Evolutionary conservation across 768 basidiomycete genomes (phyloP).

Genomic region (Hygrophoropsis aurantiaca): DNA sequence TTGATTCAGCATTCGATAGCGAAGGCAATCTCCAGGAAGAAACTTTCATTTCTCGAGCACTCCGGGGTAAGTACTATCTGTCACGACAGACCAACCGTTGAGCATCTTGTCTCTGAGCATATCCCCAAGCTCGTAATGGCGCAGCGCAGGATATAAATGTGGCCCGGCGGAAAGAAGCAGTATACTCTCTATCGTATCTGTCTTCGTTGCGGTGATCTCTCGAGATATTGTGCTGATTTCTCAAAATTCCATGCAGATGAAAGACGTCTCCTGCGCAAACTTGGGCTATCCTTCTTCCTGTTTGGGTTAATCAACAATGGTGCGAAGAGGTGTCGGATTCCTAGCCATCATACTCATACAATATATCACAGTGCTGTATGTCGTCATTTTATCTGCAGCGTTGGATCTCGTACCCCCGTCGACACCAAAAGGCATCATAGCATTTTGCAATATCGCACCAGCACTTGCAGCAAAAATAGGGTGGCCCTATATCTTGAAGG

Average conservation of each 20-base stretch:
- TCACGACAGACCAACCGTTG: no score
- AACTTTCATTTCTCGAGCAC: no score
- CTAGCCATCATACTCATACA: no score
- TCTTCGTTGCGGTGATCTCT: constrained; percentile 1
- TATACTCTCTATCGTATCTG: constrained; percentile 21
- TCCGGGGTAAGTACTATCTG: no score
- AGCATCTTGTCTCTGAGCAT: no score
- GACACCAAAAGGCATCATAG: constrained; percentile 92
- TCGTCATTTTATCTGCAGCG: constrained; percentile 95
- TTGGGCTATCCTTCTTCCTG: constrained; percentile 75
- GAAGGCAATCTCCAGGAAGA: no score
- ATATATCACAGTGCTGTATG: constrained; percentile 72
- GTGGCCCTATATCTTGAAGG: constrained; percentile 91
- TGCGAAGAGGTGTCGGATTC: no score
- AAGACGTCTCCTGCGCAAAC: constrained; percentile 31
- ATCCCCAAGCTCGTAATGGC: no score
- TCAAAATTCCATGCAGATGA: constrained; percentile 11
- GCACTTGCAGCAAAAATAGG: constrained; percentile 83
- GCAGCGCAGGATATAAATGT: no score
- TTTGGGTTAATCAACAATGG: constrained; percentile 95
- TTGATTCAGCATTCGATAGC: no score
- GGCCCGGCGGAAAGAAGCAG: not conserved
- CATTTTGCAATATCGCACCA: constrained; percentile 93
- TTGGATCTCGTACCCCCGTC: constrained; percentile 89
- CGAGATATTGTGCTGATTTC: constrained; percentile 15